Evolutionary conservation across 257 asterid species (phyloP).

Genomic region (Salvia hispanica): DNA sequence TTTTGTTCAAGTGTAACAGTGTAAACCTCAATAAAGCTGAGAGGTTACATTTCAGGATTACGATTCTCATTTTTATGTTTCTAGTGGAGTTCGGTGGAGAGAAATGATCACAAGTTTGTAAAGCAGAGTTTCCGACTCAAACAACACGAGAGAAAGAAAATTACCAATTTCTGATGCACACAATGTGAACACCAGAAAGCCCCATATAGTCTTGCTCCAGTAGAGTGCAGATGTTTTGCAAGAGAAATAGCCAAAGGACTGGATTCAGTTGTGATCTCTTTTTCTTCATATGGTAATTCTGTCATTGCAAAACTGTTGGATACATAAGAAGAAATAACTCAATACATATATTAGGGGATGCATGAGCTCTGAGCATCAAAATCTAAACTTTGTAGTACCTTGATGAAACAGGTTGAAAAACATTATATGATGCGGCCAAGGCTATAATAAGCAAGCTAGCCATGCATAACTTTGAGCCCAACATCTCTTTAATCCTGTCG

Average conservation of each 20-base stretch:
- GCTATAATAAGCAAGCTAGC: conserved; percentile 59
- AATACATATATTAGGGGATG: conserved; percentile 21
- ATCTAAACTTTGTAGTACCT: conserved; percentile 44
- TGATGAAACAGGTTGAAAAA: conserved; percentile 48
- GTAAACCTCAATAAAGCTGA: neutral
- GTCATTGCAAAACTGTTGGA: conserved; percentile 52
- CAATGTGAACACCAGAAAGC: conserved; percentile 99
- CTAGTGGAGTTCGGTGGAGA: conserved; percentile 4
- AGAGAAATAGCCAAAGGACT: conserved; percentile 83
- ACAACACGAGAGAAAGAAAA: conserved; percentile 17
- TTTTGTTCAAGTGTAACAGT: neutral
- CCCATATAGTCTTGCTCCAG: conserved; percentile 86
- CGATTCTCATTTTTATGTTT: neutral
- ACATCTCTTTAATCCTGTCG: conserved; percentile 45
- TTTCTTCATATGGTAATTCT: conserved; percentile 61
- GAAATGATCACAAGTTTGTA: neutral
- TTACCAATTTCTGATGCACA: conserved; percentile 80
- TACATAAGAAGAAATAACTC: conserved; percentile 16
- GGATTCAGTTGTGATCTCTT: conserved; percentile 63
- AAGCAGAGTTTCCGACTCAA: neutral
- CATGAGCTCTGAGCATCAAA: conserved; percentile 24
- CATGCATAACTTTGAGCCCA: conserved; percentile 60
- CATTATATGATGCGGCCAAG: conserved; percentile 52
- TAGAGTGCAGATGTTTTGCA: conserved; percentile 71
- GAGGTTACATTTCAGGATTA: no score